A percentile compares a stretch with the other conserved stretches of the same genome.
These are phyloP conservation scores for Colletotrichum navitas DNA, from an alignment of 2,329 filamentous ascomycete species.

Conservation along the genomic window DNA sequence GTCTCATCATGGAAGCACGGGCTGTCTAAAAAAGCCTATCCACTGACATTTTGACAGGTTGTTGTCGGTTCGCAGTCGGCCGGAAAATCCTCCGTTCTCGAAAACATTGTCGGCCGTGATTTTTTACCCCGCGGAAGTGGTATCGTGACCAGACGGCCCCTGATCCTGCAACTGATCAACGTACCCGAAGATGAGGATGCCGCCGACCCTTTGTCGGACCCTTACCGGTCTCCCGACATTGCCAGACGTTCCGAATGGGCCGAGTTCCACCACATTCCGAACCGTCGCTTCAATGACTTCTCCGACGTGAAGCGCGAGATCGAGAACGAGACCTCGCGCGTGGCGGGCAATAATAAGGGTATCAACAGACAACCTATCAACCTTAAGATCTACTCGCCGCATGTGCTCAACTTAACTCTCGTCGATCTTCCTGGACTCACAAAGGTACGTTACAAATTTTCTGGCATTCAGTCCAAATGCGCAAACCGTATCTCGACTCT, in stretches of 20 bases:
- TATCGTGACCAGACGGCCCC: constrained; percentile 92
- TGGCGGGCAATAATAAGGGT: constrained; percentile 94
- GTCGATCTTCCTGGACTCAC: constrained; percentile 96
- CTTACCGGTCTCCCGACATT: constrained; percentile 83
- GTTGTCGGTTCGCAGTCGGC: constrained; percentile 98
- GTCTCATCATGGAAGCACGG: constrained; percentile 22
- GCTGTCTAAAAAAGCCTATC: neutral
- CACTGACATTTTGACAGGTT: constrained; percentile 70
- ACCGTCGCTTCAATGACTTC: constrained; percentile 91
- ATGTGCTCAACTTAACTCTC: constrained; percentile 94
- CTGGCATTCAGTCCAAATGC: neutral
- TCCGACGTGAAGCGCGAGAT: constrained; percentile 95
- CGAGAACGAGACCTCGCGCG: constrained; percentile 94
- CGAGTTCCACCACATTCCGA: constrained; percentile 95
- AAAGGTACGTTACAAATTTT: constrained; percentile 71
- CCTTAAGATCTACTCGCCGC: constrained; percentile 96
- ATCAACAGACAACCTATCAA: constrained; percentile 99
- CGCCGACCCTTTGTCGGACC: constrained; percentile 73
- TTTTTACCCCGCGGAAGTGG: constrained; percentile 96
- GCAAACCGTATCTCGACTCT: constrained; percentile 11
- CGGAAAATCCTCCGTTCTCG: constrained; percentile 97
- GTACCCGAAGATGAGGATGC: constrained; percentile 79
- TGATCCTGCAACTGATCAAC: constrained; percentile 99
- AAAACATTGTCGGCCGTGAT: constrained; percentile 98
- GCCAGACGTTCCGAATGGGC: constrained; percentile 81